Evolutionary conservation across 1,284 basidiomycete genomes (phyloP).

Genomic region (Ganoderma sinense): DNA sequence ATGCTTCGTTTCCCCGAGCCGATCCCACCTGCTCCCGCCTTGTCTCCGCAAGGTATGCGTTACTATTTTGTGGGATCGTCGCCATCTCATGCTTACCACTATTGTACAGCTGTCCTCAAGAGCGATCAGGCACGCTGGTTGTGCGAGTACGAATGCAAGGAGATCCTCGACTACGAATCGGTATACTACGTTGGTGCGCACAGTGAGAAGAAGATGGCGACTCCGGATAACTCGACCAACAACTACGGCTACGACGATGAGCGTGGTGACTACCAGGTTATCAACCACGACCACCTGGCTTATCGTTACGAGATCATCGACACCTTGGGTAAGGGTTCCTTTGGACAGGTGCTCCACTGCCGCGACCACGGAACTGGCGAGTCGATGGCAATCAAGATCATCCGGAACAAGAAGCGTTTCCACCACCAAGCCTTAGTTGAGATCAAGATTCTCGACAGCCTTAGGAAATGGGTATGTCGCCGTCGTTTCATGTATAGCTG

Average conservation of each 20-base stretch:
- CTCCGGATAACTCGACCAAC: conserved; percentile 77
- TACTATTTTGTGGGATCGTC: conserved; percentile 16
- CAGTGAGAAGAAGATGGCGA: conserved; percentile 84
- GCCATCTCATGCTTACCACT: conserved; percentile 16
- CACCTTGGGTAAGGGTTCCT: conserved; percentile 96
- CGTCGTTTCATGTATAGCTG: neutral
- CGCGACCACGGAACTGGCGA: conserved; percentile 97
- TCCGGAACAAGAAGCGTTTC: conserved; percentile 99
- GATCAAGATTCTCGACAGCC: conserved; percentile 97
- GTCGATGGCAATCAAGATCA: conserved; percentile 98
- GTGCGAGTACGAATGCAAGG: conserved; percentile 89
- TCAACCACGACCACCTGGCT: conserved; percentile 92
- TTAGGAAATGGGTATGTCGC: conserved; percentile 90
- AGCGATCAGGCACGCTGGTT: conserved; percentile 69
- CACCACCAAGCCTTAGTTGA: conserved; percentile 98
- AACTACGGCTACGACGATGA: conserved; percentile 99
- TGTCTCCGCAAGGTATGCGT: conserved; percentile 76
- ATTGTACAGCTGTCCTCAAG: conserved; percentile 63
- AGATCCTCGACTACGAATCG: conserved; percentile 88
- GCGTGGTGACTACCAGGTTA: conserved; percentile 94
- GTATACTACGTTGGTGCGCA: conserved; percentile 88
- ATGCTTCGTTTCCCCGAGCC: conserved; percentile 95
- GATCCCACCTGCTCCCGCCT: conserved; percentile 71
- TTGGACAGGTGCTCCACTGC: conserved; percentile 97
- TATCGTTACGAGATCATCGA: conserved; percentile 96